Base-by-base conservation (phyloP, 2,329 filamentous ascomycete genomes). In the Colletotrichum coccodes region DNA sequence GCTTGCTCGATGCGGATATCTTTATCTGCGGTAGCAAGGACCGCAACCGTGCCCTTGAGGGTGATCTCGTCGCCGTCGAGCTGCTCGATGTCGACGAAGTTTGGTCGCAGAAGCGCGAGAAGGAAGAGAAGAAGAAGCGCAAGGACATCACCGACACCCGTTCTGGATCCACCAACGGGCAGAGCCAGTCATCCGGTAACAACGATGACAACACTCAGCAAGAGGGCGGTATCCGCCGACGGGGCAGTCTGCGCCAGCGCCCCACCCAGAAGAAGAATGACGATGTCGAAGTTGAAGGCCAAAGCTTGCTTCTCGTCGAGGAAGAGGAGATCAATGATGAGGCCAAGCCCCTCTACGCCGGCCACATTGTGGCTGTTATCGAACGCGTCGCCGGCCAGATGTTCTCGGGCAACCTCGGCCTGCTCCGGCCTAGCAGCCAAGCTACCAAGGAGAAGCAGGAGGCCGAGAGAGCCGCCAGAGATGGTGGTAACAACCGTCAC, bases 261-360 rank as follows among this genome's bases (percentile, higher is more conserved):
- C 96, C 96, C 9, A 98, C 95, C 0, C 96, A 99, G 83, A 99
- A 99, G 90, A 99, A 99, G 89, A 99, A 99, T 72, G 96, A 99
- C 74, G 96, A 99, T 79, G 96, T 99, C 30, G 96, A 99, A 81
- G 96, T 99, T 32, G 96, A 99, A 80, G 96, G 96, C 30, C 96
- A 99, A 81, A 98, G 95, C 79, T 87, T 99, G 66, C 90, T 99
- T 26, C 89, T 99, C 21, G 96, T 98, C 72, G 96, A 99, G 78
- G 96, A 99, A 79, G 96, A 99, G 79, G 96, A 99, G 79, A 98
- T 99, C 81, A 98, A 94, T 75, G 96, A 99, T 76, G 96, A 98
- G 79, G 93, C 97, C 80, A 99, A 99, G 84, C 96, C 96, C 12
- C 87, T 99, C 7, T 99, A 98, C 77, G 96, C 96, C 69, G 96